Conservation (phyloP, 169 alveolate species). For the Plasmodium coatneyi region DNA sequence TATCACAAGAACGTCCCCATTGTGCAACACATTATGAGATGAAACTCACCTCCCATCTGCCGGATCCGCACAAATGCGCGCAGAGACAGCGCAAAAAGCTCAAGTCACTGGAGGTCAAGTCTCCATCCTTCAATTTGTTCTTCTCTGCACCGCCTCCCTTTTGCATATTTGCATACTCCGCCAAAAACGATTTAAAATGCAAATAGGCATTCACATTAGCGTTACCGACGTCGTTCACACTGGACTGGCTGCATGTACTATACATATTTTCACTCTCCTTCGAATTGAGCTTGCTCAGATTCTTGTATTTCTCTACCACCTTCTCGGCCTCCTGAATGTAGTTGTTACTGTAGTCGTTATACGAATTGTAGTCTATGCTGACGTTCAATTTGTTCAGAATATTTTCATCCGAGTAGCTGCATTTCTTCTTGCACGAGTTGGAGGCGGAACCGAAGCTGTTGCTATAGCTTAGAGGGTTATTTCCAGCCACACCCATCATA, state of each 20-base stretch:
- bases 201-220: conserved; percentile 26
- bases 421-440: conserved; percentile 4
- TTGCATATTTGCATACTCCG: conserved; percentile 49
- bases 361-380: conserved; percentile 56
- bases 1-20: not conserved
- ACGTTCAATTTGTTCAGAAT: conserved; percentile 59
- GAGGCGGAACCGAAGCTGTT: not conserved
- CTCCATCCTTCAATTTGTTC: not conserved
- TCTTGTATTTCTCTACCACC: conserved; percentile 59
- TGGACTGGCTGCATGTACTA: conserved; percentile 30
- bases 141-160: conserved; percentile 18
- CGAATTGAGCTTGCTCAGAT: conserved; percentile 34
- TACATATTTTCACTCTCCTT: conserved; percentile 71
- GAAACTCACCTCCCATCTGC: conserved; percentile 16
- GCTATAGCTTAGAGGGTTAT: conserved; percentile 2
- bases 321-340: conserved; percentile 71
- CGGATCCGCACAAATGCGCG: conserved; percentile 7
- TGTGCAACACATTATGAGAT: not conserved
- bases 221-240: not conserved
- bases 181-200: conserved; percentile 33
- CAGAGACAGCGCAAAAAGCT: conserved; percentile 2
- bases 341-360: conserved; percentile 31
- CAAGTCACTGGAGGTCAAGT: conserved; percentile 6
- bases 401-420: conserved; percentile 58
- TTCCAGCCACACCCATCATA: not conserved